Evolutionary conservation across 2,329 filamentous ascomycete species (phyloP).

Genomic region (Fusarium siculi): DNA sequence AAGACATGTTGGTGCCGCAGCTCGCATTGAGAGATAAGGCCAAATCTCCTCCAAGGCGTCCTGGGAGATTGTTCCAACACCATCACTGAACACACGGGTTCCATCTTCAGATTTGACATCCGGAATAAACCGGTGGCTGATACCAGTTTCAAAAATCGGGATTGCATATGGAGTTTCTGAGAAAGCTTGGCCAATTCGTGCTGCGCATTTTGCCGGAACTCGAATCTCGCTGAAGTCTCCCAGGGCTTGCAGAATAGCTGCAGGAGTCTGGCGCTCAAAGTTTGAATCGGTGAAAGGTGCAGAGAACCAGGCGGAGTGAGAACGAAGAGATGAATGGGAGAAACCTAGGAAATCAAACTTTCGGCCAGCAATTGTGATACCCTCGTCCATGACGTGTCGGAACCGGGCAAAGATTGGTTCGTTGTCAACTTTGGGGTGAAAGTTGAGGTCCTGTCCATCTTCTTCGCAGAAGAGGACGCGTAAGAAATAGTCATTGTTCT

Average conservation of each 20-base stretch:
- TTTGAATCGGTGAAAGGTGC: conserved; percentile 57
- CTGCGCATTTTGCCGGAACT: conserved; percentile 66
- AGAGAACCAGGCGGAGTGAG: conserved; percentile 75
- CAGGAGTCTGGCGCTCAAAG: conserved; percentile 48
- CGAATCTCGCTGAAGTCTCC: conserved; percentile 63
- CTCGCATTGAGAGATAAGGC: conserved; percentile 59
- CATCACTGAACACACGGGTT: conserved; percentile 77
- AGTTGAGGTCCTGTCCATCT: conserved; percentile 71
- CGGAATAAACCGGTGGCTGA: conserved; percentile 50
- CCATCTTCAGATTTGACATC: conserved; percentile 64
- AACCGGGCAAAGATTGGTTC: conserved; percentile 69
- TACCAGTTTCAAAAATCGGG: conserved; percentile 53
- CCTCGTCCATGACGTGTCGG: conserved; percentile 64
- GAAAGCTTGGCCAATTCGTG: conserved; percentile 74
- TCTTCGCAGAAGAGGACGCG: conserved; percentile 81
- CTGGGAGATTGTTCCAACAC: conserved; percentile 78
- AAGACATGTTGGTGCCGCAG: conserved; percentile 69
- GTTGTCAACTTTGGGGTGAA: conserved; percentile 60
- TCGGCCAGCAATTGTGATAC: conserved; percentile 72
- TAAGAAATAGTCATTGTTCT: conserved; percentile 71
- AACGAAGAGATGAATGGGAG: conserved; percentile 80
- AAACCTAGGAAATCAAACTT: conserved; percentile 77
- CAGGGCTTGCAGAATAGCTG: conserved; percentile 58
- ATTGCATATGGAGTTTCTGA: conserved; percentile 78
- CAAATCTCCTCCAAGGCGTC: conserved; percentile 70